Evolutionary conservation across 345 rosid species (phyloP), one percentile per base, ranked within the genome.

Genomic region (Eucalyptus pumila): DNA sequence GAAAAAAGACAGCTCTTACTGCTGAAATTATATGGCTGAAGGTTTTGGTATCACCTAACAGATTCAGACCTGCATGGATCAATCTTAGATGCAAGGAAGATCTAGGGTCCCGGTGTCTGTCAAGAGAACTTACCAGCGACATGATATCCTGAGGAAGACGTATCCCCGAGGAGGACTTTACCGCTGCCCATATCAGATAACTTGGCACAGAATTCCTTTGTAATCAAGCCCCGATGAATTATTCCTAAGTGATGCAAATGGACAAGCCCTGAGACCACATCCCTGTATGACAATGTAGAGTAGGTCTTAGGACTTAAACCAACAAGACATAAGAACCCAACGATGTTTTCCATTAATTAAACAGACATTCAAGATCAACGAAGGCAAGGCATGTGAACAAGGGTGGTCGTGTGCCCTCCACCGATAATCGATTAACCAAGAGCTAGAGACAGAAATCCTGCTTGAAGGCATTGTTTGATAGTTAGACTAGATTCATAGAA

Each of bases 121-220:
- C 32, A 87, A 44, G 42, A 87, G 32, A 14, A 90, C 94, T 94
- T 87, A 93, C 99, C 98, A 58, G 98, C 95, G 88, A 97, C 97
- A 89, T 89, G 93, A 87, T 92, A 93, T 92, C 95, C 97, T 92
- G 96, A 94, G 9, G 99, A 97, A 89, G 95, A 96, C 93, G 89
- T 95, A 93, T 96, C 97, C 83, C 92, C 93, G 45, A 92, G 93
- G 90, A 95, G 93, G 90, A 95, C 97, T 91, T 90, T 96, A 94
- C 98, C 95, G 87, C 96, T 96, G 86, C 99, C 98, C 99, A 96
- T 96, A 92, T 97, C 98, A 87, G 99, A 96, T 89, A 97, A 95
- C 93, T 96, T 96, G 45, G 98, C 98, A 89, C 95, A 92, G 86
- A 95, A 91, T 72, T 94, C 98, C 93, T 92, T 95, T 65, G 90